Evolutionary conservation across 2,329 filamentous ascomycete species (phyloP).

Genomic region (Helotiales sp.): DNA sequence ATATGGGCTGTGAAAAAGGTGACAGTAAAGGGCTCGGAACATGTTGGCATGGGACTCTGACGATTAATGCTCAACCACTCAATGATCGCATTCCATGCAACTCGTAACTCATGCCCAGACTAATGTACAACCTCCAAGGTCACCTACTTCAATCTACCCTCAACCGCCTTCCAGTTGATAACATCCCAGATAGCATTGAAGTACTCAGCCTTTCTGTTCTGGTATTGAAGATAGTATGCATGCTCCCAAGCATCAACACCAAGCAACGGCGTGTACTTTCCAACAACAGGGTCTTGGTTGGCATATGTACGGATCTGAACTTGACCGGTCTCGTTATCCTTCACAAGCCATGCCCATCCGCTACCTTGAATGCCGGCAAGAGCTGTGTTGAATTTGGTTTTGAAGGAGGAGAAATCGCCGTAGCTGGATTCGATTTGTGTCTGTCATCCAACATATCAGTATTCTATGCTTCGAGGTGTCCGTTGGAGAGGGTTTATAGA

Average conservation of each 20-base stretch:
- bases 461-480: background rate
- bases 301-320: constrained; percentile 69
- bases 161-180: constrained; percentile 86
- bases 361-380: constrained; percentile 61
- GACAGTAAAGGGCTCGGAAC: background rate
- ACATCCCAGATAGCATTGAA: constrained; percentile 77
- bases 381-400: constrained; percentile 58
- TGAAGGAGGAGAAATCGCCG: constrained; percentile 52
- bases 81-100: background rate
- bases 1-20: too few species aligned
- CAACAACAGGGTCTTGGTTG: constrained; percentile 88
- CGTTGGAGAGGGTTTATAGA: background rate
- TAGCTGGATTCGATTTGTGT: constrained; percentile 42
- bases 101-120: background rate
- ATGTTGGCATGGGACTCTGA: background rate
- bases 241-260: constrained; percentile 97
- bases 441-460: constrained; percentile 18
- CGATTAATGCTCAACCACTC: background rate
- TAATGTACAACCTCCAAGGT: background rate
- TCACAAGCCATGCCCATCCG: constrained; percentile 59
- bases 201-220: constrained; percentile 75
- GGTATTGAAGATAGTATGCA: constrained; percentile 87
- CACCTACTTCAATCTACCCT: constrained; percentile 63
- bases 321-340: constrained; percentile 52
- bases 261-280: constrained; percentile 77